Base-by-base conservation (phyloP, 2,329 filamentous ascomycete genomes). In the Leptographium procerum region DNA sequence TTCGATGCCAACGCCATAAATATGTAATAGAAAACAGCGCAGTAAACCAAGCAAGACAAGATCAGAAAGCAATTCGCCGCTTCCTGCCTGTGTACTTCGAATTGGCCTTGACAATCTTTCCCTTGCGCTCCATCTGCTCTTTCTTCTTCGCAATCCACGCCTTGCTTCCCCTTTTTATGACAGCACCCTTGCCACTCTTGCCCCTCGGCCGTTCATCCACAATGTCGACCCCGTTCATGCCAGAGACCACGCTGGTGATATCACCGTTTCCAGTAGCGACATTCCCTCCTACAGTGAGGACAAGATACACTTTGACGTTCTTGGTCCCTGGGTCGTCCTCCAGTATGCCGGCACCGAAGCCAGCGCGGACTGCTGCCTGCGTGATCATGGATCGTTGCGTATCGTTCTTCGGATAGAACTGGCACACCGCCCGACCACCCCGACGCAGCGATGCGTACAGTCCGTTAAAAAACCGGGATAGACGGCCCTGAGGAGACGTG, bases 331-430 rank as follows among this genome's bases (percentile, higher is more conserved):
- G 89, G 70, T 97, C 92, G 72, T 99, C 94, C 72, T 97, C 92
- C 53, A 99, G 76, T 36, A 99, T 81, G 74, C 94, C 94, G 0
- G 94, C 94, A 53, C 94, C 92, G 67, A 99, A 99, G 0, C 94
- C 94, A 1, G 94, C 94, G 68, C 88, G 91, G 61, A 97, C 87
- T 0, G 94, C 94, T 0, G 94, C 94, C 60, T 83, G 81, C 56
- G 86, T 89, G 65, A 99, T 95, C 91, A 99, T 96, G 67, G 82
- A 84, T 68, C 91, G 83, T 75, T 99, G 94, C 62, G 83, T 79
- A 65, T 95, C 88, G 70, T 99, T 97, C 75, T 96, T 96, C 3
- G 94, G 94, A 70, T 99, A 99, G 72, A 99, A 99, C 68, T 99
- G 94, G 69, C 91, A 96, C 16, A 97, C 92, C 0, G 94, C 94